Evolutionary conservation across 148 eudicot genomes (phyloP).

Genomic region (Rhododendron simsii): DNA sequence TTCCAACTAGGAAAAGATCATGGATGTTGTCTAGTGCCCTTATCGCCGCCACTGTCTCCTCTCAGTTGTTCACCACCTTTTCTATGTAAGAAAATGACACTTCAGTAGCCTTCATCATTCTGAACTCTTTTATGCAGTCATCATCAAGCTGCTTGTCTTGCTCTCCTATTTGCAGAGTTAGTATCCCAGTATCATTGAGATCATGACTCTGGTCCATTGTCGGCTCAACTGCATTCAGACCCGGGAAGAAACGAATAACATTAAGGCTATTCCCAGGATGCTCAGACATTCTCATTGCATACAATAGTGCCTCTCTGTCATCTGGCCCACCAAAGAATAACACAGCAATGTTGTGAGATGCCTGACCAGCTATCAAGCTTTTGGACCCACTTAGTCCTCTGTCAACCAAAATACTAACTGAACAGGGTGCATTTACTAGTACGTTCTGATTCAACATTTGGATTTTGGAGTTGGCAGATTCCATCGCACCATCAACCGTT

Average conservation of each 20-base stretch:
- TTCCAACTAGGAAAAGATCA: constrained; percentile 28
- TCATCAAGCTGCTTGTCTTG: constrained; percentile 23
- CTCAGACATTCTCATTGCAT: constrained; percentile 52
- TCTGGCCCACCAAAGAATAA: constrained; percentile 68
- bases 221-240: constrained; percentile 1
- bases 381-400: constrained; percentile 32
- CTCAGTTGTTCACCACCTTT: constrained; percentile 19
- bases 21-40: constrained; percentile 15
- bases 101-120: constrained; percentile 7
- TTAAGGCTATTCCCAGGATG: constrained; percentile 32
- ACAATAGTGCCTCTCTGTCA: constrained; percentile 67
- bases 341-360: constrained; percentile 30
- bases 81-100: constrained; percentile 17
- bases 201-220: neutral
- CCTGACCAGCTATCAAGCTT: constrained; percentile 4
- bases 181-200: neutral
- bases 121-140: constrained; percentile 20
- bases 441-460: constrained; percentile 23
- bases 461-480: constrained; percentile 21
- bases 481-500: constrained; percentile 35
- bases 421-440: constrained; percentile 28
- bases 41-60: constrained; percentile 23
- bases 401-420: constrained; percentile 32
- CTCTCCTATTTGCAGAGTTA: constrained; percentile 3
- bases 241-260: constrained; percentile 42